Base-by-base conservation (phyloP, 495 filamentous ascomycete species). In the Aspergillus diversus region DNA sequence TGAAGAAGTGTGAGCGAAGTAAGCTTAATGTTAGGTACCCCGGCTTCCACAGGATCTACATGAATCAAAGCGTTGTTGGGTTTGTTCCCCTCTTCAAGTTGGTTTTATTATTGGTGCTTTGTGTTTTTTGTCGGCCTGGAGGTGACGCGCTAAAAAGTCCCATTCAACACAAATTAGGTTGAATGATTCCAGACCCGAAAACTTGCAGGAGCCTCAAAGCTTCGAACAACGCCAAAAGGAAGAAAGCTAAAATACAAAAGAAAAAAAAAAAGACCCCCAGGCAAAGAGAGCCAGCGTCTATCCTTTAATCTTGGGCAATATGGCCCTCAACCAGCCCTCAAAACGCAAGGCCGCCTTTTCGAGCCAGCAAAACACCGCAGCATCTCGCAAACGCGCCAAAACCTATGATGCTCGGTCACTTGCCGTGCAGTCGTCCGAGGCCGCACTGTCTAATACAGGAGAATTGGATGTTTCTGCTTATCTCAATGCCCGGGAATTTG, bases 381-480 rank as follows among this genome's bases (percentile, higher is more conserved):
- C 70, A 48, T 74, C 80, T 65, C 76, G 81, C 64, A 86, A 88
- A 75, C 90, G 90, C 68, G 81, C 79, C 57, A 92, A 91, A 77
- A 78, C 84, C 8, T 79, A 83, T 34, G 86, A 90, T 70, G 86
- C 89, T 15, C 87, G 92, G 53, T 83, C 82, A 34, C 88, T 97
- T 59, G 81, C 89, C n/a, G 80, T 86, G 16, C 91, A 94, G 73
- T 83, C 86, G 12, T 74, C 86, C 31, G 86, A 90, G 49, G 87
- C 87, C 49, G 90, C 89, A 12, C 83, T 96, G 61, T 83, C 80
- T 39, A 82, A 86, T 37, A 87, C 90, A 71, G 93, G 93, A 66
- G 86, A 90, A 61, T 84, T 97, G 39, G 87, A 96, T 71, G 81
- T 94, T 59, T 82, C 87, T 52, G 84, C 89, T n/a, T 97, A 97